Evolutionary conservation across 495 filamentous ascomycete genomes (phyloP).

Genomic region (Gamarada debralockiae): DNA sequence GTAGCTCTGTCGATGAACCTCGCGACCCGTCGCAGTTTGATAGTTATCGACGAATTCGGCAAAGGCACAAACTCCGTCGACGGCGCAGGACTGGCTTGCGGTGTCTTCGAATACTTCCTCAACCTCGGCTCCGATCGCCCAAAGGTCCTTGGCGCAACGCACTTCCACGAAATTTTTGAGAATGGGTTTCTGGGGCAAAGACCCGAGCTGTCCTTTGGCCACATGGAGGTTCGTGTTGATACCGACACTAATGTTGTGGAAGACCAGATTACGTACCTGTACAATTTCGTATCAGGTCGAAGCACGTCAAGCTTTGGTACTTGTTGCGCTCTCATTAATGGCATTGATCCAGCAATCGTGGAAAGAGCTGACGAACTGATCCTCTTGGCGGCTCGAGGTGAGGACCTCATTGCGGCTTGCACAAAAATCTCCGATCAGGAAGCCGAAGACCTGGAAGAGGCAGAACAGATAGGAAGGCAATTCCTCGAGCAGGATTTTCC

Average conservation of each 20-base stretch:
- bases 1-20: constrained; percentile 75
- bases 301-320: constrained; percentile 84
- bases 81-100: constrained; percentile 82
- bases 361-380: constrained; percentile 74
- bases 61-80: constrained; percentile 85
- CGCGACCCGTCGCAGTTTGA: constrained; percentile 69
- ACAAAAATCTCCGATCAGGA: constrained; percentile 56
- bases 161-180: constrained; percentile 94
- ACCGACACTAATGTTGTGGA: constrained; percentile 50
- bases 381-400: constrained; percentile 62
- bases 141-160: constrained; percentile 83
- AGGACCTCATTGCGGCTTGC: constrained; percentile 68
- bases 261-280: constrained; percentile 86
- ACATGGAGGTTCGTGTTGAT: constrained; percentile 85
- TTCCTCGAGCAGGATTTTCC: constrained; percentile 27
- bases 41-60: constrained; percentile 93
- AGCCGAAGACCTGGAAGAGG: constrained; percentile 50
- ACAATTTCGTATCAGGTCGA: constrained; percentile 64
- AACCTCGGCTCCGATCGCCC: constrained; percentile 56
- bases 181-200: constrained; percentile 56
- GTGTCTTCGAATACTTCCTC: constrained; percentile 75
- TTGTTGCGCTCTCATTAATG: constrained; percentile 80
- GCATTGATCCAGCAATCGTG: constrained; percentile 68
- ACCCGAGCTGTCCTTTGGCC: constrained; percentile 63
- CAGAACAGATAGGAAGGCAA: constrained; percentile 37